Evolutionary conservation across 192 early-diverging fungal species (phyloP), one percentile per base, ranked within the genome.

Genomic region (Backusella circina): DNA sequence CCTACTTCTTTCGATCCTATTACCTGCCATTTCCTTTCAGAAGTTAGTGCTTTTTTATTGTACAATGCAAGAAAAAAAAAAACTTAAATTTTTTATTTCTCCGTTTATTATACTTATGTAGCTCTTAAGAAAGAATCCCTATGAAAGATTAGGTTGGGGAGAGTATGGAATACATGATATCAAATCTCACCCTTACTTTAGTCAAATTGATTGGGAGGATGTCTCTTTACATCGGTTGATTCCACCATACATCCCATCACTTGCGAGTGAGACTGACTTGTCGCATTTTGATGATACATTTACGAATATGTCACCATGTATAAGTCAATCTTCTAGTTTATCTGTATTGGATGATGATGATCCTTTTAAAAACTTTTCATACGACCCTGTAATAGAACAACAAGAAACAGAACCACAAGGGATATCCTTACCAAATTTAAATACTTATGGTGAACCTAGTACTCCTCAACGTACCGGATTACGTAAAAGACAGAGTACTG

Each of bases 141-240:
- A 80, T 2, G 75, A 84, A 28, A 84, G 93, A n/a, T 86, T 91
- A 23, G 93, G 93, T 30, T 74, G 81, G 9, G 79, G 91, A 8
- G 70, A 75, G 3, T 76, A 76, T 51, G 91, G 89, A 36, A 80
- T 91, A 8, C 87, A 90, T n/a, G 88, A 87, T 69, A 92, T 95
- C 67, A 93, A 93, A 74, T 77, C 72, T 8, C 93, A 95, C 75
- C 88, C 90, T 36, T 91, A 85, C 73, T 94, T 95, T 75, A 82
- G 81, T 18, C 86, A 86, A 9, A 79, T 94, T 1, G 86, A 95
- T 74, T 95, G 91, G 88, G 66, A 81, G 1, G 86, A 88, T 41
- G 83, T 95, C 1, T 80, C 84, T 65, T 80, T 84, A 12, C 80
- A 89, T 10, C 88, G 90, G 77, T 81, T 92, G 33, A 74, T 82